Evolutionary conservation across 2,329 filamentous ascomycete genomes (phyloP).

Genomic region (Colletotrichum noveboracense): DNA sequence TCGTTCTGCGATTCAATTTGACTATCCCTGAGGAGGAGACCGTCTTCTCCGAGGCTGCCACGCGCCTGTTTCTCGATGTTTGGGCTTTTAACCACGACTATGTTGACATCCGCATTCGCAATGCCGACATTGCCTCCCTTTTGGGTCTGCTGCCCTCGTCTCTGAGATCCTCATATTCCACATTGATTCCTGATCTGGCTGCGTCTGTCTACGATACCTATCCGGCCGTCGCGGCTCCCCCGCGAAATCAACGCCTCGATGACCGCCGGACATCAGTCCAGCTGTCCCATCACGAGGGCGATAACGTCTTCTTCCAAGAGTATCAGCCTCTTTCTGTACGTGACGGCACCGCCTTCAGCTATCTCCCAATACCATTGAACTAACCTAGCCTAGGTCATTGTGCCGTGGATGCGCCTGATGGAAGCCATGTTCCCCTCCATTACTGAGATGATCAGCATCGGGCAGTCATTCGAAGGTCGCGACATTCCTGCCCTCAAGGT

Average conservation of each 20-base stretch:
- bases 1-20: conserved; percentile 90
- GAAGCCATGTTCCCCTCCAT: conserved; percentile 88
- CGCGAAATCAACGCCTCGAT: conserved; percentile 13
- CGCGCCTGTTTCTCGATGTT: conserved; percentile 83
- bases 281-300: conserved; percentile 42
- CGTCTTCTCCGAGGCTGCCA: conserved; percentile 74
- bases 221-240: conserved; percentile 49
- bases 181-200: conserved; percentile 81
- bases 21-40: conserved; percentile 70
- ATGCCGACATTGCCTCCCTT: conserved; percentile 78
- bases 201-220: conserved; percentile 80
- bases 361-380: conserved; percentile 25
- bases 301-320: conserved; percentile 87
- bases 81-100: conserved; percentile 86
- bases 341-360: neutral
- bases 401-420: conserved; percentile 91
- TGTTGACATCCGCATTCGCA: conserved; percentile 82
- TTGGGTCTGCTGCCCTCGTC: conserved; percentile 78
- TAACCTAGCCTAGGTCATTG: conserved; percentile 53
- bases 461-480: conserved; percentile 86
- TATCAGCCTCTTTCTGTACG: conserved; percentile 82
- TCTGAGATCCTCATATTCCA: conserved; percentile 72
- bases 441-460: conserved; percentile 75
- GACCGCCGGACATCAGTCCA: conserved; percentile 34
- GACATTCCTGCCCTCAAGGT: conserved; percentile 84